Evolutionary conservation across 139 green algal species (phyloP).

Genomic region (Ostreobium quekettii): DNA sequence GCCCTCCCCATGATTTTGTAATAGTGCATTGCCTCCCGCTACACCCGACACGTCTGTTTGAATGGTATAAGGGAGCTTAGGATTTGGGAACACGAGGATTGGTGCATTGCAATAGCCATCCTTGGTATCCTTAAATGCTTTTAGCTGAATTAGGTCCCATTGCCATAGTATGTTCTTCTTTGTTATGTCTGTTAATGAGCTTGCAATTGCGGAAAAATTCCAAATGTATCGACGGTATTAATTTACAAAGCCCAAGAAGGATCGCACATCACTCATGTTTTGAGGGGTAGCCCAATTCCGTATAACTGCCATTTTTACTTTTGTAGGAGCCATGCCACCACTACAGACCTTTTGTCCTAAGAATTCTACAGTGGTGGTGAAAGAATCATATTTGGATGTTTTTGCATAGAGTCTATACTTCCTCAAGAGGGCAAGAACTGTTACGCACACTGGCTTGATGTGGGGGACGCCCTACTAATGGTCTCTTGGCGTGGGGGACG

Average conservation of each 20-base stretch:
- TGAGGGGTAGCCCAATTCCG: constrained; percentile 23
- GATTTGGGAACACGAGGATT: too few relatives aligned
- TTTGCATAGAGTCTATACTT: constrained; percentile 32
- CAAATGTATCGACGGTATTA: too few relatives aligned
- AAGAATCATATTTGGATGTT: constrained; percentile 33
- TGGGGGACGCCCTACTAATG: too few relatives aligned
- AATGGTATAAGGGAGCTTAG: too few relatives aligned
- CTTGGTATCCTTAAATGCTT: constrained; percentile 14
- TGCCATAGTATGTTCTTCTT: background rate
- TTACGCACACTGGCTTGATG: too few relatives aligned
- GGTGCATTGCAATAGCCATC: background rate
- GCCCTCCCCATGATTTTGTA: too few relatives aligned
- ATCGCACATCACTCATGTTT: too few relatives aligned
- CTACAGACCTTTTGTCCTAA: constrained; percentile 32
- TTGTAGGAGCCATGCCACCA: constrained; percentile 22
- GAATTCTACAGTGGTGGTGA: constrained; percentile 20
- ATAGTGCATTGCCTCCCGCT: too few relatives aligned
- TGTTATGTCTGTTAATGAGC: background rate
- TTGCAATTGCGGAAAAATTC: background rate
- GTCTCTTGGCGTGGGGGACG: too few relatives aligned
- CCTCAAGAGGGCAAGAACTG: constrained; percentile 26
- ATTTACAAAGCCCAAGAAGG: too few relatives aligned
- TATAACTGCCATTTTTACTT: constrained; percentile 17
- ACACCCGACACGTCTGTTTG: too few relatives aligned
- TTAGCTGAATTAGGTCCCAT: background rate